Conservation (phyloP, 148 eudicot species). For the Heliamphora exappendiculata region DNA sequence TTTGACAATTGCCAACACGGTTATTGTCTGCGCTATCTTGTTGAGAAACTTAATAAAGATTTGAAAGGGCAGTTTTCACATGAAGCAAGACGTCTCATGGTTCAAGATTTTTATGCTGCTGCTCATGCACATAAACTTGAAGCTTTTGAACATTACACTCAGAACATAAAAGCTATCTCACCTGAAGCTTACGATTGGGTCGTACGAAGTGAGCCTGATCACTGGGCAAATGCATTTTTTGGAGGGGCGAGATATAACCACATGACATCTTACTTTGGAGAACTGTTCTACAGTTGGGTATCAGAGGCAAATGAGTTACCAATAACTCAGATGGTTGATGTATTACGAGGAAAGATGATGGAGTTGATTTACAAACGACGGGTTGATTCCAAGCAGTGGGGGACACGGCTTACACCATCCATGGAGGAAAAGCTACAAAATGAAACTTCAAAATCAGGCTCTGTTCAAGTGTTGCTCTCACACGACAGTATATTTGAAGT, state of each 20-base stretch:
- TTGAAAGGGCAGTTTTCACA: conserved; percentile 43
- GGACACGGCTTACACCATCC: conserved; percentile 34
- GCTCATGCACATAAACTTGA: conserved; percentile 40
- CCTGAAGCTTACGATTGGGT: conserved; percentile 54
- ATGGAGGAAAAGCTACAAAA: conserved; percentile 38
- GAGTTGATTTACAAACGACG: conserved; percentile 36
- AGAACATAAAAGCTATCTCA: conserved; percentile 40
- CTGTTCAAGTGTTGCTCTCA: conserved; percentile 27
- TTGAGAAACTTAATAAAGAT: conserved; percentile 45
- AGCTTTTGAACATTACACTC: conserved; percentile 28
- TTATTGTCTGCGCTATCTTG: conserved; percentile 44
- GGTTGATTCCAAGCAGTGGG: conserved; percentile 35
- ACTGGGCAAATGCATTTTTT: conserved; percentile 48
- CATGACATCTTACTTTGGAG: conserved; percentile 37
- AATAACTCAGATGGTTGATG: conserved; percentile 40
- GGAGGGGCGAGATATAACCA: conserved; percentile 41
- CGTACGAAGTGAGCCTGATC: conserved; percentile 35
- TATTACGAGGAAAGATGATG: conserved; percentile 39
- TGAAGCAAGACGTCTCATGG: conserved; percentile 51
- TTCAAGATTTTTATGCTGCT: conserved; percentile 47
- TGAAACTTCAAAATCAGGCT: conserved; percentile 31
- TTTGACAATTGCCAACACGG: conserved; percentile 33
- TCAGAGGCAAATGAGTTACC: conserved; percentile 42
- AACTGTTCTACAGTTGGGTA: conserved; percentile 42
- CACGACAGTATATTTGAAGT: conserved; percentile 38